phyloP scores from a whole-genome alignment of 768 basidiomycete genomes.

The Asterophora lycoperdoides region DNA sequence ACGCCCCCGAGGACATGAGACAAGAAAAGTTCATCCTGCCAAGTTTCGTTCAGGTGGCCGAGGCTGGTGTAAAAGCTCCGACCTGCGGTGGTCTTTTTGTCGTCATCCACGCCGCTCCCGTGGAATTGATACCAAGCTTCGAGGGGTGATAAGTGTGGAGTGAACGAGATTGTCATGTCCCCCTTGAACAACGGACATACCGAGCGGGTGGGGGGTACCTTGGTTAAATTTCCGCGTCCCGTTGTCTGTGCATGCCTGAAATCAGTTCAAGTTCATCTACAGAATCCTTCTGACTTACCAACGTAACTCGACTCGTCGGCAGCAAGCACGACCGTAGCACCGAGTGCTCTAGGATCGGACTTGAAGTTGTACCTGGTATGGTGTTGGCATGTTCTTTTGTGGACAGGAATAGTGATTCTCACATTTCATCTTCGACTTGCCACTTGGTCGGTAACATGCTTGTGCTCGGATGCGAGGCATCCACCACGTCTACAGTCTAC shows the following conservation, averaged over 20 bases:
- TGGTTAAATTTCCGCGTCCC: slow-evolving; percentile 53
- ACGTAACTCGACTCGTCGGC: slow-evolving; percentile 64
- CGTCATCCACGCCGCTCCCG: slow-evolving; percentile 57
- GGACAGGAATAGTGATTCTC: slow-evolving; percentile 15
- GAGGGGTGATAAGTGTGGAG: not conserved
- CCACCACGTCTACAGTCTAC: slow-evolving; percentile 59
- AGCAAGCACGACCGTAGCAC: slow-evolving; percentile 57
- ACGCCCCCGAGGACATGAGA: slow-evolving; percentile 74
- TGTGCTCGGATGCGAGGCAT: slow-evolving; percentile 58
- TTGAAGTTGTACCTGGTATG: slow-evolving; percentile 61
- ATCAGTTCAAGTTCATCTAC: not conserved
- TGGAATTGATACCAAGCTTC: slow-evolving; percentile 82
- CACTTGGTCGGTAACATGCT: slow-evolving; percentile 47
- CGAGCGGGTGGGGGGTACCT: slow-evolving; percentile 75
- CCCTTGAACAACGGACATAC: slow-evolving; percentile 31
- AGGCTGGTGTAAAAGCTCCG: slow-evolving; percentile 83
- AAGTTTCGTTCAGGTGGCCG: slow-evolving; percentile 76
- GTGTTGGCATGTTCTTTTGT: not conserved
- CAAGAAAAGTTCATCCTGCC: slow-evolving; percentile 69
- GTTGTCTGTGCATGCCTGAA: slow-evolving; percentile 29
- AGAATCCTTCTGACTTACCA: slow-evolving; percentile 31
- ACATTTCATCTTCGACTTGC: slow-evolving; percentile 61
- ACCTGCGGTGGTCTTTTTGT: slow-evolving; percentile 42
- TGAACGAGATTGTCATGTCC: not conserved
- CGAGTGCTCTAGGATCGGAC: slow-evolving; percentile 61